A percentile compares a stretch with the other conserved stretches of the same genome.
These are phyloP conservation scores for Malania oleifera DNA, from an alignment of 164 flowering plant species.

Conservation along the genomic window DNA sequence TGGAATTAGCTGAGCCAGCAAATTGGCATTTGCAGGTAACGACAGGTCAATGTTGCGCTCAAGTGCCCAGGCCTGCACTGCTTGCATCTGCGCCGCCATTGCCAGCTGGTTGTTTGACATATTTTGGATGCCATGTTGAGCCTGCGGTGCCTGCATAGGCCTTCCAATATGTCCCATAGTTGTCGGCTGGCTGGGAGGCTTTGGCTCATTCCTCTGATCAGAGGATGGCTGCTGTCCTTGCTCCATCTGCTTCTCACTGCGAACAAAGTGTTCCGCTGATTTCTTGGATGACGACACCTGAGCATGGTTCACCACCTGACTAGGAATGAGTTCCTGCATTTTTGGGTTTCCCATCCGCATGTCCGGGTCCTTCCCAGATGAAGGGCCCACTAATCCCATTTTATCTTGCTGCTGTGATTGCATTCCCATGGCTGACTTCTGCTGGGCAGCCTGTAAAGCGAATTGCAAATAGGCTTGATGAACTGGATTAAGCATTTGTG, in stretches of 20 bases:
- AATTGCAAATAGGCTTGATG: conserved; percentile 77
- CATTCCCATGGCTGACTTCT: conserved; percentile 55
- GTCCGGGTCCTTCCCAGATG: conserved; percentile 70
- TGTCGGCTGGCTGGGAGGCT: conserved; percentile 34
- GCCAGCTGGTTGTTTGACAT: conserved; percentile 52
- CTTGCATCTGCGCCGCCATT: conserved; percentile 76
- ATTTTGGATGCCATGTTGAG: conserved; percentile 47
- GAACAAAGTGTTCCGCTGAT: conserved; percentile 46
- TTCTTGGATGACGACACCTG: conserved; percentile 66
- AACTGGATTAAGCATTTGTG: conserved; percentile 47
- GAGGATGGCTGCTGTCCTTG: conserved; percentile 38
- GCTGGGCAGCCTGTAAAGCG: conserved; percentile 71
- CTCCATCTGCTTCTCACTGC: conserved; percentile 59
- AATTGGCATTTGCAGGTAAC: conserved; percentile 67
- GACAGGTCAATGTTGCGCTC: conserved; percentile 88
- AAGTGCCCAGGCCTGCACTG: conserved; percentile 78
- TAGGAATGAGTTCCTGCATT: conserved; percentile 67
- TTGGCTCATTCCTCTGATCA: conserved; percentile 53
- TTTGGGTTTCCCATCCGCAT: conserved; percentile 45
- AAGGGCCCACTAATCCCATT: conserved; percentile 47
- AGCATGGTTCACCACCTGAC: conserved; percentile 62
- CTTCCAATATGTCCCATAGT: conserved; percentile 45
- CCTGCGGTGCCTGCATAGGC: conserved; percentile 51
- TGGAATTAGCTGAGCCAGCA: conserved; percentile 75
- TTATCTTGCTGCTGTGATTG: conserved; percentile 65